Evolutionary conservation across 1,139 yeast genomes (phyloP), one percentile per base, ranked within the genome.

Genomic region (Scheffersomyces insectosa): DNA sequence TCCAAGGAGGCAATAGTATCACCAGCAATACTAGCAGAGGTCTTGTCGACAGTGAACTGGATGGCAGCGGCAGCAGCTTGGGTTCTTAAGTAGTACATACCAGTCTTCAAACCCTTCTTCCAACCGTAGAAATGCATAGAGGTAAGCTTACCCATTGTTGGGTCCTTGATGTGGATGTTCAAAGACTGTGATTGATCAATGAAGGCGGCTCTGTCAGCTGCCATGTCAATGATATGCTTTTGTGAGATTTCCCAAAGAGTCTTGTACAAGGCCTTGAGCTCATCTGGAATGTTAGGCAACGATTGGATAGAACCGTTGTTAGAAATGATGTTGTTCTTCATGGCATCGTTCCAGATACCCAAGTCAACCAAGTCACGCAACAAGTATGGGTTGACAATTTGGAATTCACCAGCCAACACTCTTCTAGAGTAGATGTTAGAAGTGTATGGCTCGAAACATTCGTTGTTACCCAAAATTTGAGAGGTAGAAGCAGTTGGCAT

Each of bases 401-500:
- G 85, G 64, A 74, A 79, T 62, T 80, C 85, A 46, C 85, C 85
- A 16, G 83, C 77, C 42, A 80, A 66, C 11, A 79, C 84, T 65
- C 85, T 74, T 67, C 85, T 73, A 29, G 79, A 72, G 58, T 79
- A 80, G 49, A 80, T 72, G 58, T 80, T 80, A 12, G 83, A 79
- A 27, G 85, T 80, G 60, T 70, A 77, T 31, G 85, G 85, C 60
- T 80, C 85, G 57, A 80, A 80, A 63, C 84, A 80, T 62, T 80
- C 85, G 56, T 78, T 80, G 60, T 72, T 75, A 49, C 84, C 84
- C 54, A 80, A 69, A 43, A 80, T 79, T 62, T 79, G 85, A 3
- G 84, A 80, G 8, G 84, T 79, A 12, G 84, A 79, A 23, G 85
- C 85, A 42, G 85, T 80, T 37, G 85, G 85, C 85, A 80, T 80